A percentile compares a stretch with the other conserved stretches of the same genome.
These are phyloP conservation scores for Carnegiea gigantea DNA, from an alignment of 179 eudicot genomes.

Conservation along the genomic window DNA sequence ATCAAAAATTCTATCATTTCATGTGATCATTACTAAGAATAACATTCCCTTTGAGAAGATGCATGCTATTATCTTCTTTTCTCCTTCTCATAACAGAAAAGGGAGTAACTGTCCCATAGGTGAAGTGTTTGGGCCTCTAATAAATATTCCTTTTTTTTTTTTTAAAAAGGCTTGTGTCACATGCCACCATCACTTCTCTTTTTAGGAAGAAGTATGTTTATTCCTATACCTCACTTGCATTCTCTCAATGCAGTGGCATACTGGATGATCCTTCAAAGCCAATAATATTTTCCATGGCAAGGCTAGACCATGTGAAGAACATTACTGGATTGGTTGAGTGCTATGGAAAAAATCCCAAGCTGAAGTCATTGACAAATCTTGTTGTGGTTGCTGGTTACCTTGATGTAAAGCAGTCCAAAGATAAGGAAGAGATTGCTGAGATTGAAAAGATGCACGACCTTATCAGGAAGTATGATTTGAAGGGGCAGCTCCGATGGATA, in stretches of 20 bases:
- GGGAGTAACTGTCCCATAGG: neutral
- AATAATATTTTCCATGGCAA: conserved; percentile 78
- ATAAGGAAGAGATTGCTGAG: conserved; percentile 70
- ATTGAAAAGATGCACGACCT: conserved; percentile 78
- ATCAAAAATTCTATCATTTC: neutral
- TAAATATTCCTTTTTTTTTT: too few species aligned
- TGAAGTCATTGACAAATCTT: conserved; percentile 60
- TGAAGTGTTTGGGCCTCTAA: too few species aligned
- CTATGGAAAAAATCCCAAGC: conserved; percentile 55
- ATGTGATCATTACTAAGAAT: neutral
- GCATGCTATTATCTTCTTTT: neutral
- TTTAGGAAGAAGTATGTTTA: neutral
- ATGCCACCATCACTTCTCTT: neutral
- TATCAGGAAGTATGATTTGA: conserved; percentile 51
- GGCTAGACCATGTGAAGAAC: conserved; percentile 80
- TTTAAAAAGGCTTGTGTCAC: neutral
- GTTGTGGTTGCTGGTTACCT: conserved; percentile 71
- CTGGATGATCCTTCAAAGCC: conserved; percentile 75
- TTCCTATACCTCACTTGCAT: neutral
- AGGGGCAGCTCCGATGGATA: conserved; percentile 71
- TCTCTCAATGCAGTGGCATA: conserved; percentile 57
- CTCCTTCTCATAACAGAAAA: neutral
- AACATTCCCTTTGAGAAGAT: neutral
- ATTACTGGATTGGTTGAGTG: conserved; percentile 75
- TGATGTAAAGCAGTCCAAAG: conserved; percentile 68